Evolutionary conservation across 1,284 basidiomycete genomes (phyloP).

Genomic region (Polyporus tsugae): DNA sequence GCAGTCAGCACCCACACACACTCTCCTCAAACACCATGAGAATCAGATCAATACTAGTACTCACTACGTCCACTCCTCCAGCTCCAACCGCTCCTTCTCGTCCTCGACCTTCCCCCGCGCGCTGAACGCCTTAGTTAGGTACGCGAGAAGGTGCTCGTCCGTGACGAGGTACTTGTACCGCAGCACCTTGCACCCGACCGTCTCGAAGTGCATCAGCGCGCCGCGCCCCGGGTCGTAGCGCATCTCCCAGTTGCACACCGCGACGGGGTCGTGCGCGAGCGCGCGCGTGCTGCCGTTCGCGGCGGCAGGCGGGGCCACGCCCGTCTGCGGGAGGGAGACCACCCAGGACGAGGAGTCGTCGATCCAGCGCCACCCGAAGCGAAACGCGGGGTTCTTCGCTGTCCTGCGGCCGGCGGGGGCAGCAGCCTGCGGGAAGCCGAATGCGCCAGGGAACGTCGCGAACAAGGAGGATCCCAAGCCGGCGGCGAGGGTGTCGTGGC

Average conservation of each 20-base stretch:
- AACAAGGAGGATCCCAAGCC: background rate
- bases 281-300: constrained; percentile 22
- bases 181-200: constrained; percentile 27
- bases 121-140: constrained; percentile 18
- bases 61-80: constrained; percentile 32
- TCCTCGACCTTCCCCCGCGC: constrained; percentile 23
- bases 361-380: constrained; percentile 34
- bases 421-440: background rate
- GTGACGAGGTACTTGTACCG: constrained; percentile 30
- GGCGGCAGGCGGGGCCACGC: constrained; percentile 27
- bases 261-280: constrained; percentile 29
- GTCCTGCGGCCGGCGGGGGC: background rate
- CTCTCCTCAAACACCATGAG: background rate
- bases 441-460: constrained; percentile 3
- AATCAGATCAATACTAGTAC: background rate
- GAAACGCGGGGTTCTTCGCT: constrained; percentile 26
- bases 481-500: background rate
- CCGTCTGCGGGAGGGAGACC: constrained; percentile 28
- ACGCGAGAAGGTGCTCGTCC: constrained; percentile 24
- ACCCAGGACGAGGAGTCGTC: constrained; percentile 37
- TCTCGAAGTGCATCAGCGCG: constrained; percentile 27
- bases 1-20: constrained; percentile 2
- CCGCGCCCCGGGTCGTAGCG: constrained; percentile 19
- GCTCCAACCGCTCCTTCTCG: constrained; percentile 19
- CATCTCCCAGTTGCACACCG: constrained; percentile 34